Evolutionary conservation across 192 early-diverging fungal species (phyloP).

Genomic region (Gryganskiella cystojenkinii): DNA sequence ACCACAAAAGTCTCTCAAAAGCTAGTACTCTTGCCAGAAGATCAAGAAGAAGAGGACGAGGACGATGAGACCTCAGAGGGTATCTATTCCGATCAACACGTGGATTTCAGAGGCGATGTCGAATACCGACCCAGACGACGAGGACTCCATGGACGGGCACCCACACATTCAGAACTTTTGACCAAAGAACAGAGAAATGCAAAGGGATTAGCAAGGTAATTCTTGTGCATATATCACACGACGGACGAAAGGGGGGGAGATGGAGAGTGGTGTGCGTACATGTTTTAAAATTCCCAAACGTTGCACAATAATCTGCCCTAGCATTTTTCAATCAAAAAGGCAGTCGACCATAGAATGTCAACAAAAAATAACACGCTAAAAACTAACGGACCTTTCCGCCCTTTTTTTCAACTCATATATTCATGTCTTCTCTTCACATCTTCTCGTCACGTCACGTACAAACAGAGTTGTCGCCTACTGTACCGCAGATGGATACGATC

Average conservation of each 20-base stretch:
- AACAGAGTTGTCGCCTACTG: slow-evolving; percentile 81
- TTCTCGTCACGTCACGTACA: no score
- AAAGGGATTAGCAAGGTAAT: slow-evolving; percentile 57
- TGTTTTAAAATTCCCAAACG: neutral
- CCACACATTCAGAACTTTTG: slow-evolving; percentile 65
- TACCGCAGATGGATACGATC: slow-evolving; percentile 72
- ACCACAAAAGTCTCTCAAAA: slow-evolving; percentile 93
- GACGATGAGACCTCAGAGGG: slow-evolving; percentile 20
- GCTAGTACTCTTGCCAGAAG: slow-evolving; percentile 82
- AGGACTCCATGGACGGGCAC: slow-evolving; percentile 47
- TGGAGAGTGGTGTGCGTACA: slow-evolving; percentile 2
- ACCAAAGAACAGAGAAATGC: slow-evolving; percentile 63
- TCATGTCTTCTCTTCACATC: neutral
- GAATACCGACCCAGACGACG: slow-evolving; percentile 26
- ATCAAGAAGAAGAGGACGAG: slow-evolving; percentile 40
- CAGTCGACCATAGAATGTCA: neutral
- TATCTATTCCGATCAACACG: slow-evolving; percentile 11
- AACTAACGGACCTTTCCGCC: no score
- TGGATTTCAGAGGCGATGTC: slow-evolving; percentile 35
- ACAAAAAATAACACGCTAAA: no score
- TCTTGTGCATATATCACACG: neutral
- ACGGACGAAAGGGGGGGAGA: neutral
- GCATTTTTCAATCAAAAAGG: neutral
- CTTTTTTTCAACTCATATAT: no score
- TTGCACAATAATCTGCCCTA: neutral